A percentile compares a stretch with the other conserved stretches of the same genome.
Evolutionary conservation across 768 basidiomycete species (phyloP).

Genomic region (Tricholoma matsutake): DNA sequence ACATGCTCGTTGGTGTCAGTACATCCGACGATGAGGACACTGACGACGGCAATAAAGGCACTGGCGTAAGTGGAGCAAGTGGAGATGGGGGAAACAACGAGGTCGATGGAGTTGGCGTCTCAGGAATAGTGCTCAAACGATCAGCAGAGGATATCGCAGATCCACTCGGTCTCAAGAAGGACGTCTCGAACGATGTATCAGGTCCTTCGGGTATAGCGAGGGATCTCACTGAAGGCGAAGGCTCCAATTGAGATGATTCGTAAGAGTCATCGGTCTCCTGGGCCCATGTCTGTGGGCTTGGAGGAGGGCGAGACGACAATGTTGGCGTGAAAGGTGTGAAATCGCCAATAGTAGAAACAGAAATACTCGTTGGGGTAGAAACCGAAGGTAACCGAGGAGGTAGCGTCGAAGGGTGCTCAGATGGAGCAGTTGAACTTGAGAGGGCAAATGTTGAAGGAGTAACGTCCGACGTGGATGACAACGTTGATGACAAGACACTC

Average conservation of each 20-base stretch:
- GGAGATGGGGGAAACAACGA: conserved; percentile 27
- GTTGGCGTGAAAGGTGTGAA: conserved; percentile 41
- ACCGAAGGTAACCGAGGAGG: conserved; percentile 16
- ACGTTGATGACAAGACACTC: conserved; percentile 12
- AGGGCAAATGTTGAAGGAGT: conserved; percentile 18
- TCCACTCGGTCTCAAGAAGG: conserved; percentile 64
- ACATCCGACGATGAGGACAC: conserved; percentile 27
- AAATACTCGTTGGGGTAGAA: conserved; percentile 20
- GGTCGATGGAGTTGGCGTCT: conserved; percentile 31
- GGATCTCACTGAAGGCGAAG: conserved; percentile 62
- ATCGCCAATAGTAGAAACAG: conserved; percentile 36
- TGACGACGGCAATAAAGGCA: conserved; percentile 34
- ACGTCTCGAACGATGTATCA: conserved; percentile 73
- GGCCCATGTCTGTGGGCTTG: conserved; percentile 50
- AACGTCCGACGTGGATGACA: conserved; percentile 15
- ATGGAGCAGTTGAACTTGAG: conserved; percentile 20
- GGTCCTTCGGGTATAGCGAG: conserved; percentile 54
- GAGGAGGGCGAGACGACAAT: conserved; percentile 33
- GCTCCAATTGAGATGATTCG: conserved; percentile 70
- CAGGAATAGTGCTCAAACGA: conserved; percentile 43
- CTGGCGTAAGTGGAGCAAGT: conserved; percentile 36
- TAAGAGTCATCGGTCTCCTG: conserved; percentile 66
- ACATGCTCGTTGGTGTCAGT: conserved; percentile 32
- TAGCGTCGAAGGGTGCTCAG: conserved; percentile 19
- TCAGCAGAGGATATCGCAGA: conserved; percentile 42